Evolutionary conservation across 306 rosid species (phyloP).

Genomic region (Rosa rugosa): DNA sequence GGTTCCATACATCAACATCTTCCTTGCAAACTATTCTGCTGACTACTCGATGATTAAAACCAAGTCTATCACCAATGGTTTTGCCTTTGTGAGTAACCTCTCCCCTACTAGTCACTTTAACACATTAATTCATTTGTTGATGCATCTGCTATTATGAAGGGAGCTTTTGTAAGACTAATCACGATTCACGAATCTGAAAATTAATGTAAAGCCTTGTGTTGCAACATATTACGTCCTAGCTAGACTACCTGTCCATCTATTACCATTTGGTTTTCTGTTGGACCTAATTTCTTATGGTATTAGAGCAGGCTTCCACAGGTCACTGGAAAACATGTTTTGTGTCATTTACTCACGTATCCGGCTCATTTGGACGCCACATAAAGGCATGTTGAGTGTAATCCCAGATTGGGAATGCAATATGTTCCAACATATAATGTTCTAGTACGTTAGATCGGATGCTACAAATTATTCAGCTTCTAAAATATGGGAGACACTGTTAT

Average conservation of each 20-base stretch:
- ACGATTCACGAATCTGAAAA: background rate
- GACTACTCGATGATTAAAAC: constrained; percentile 5
- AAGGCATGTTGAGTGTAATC: too few relatives aligned
- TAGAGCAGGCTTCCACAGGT: background rate
- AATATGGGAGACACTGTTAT: too few relatives aligned
- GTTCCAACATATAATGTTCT: too few relatives aligned
- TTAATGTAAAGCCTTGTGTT: background rate
- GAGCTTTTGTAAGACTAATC: background rate
- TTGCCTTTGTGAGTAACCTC: constrained; percentile 37
- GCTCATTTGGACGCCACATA: too few relatives aligned
- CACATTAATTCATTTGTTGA: too few relatives aligned
- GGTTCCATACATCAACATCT: constrained; percentile 25
- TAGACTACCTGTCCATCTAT: background rate
- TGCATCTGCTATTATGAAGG: background rate
- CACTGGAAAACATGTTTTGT: too few relatives aligned
- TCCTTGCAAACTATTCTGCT: constrained; percentile 13
- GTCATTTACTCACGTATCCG: too few relatives aligned
- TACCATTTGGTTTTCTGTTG: background rate
- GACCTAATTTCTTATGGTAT: background rate
- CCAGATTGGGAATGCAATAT: too few relatives aligned
- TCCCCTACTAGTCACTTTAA: background rate
- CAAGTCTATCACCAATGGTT: constrained; percentile 24
- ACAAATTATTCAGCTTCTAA: too few relatives aligned
- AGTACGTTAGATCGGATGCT: too few relatives aligned
- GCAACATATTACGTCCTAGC: background rate